These are phyloP conservation scores for Saccharomycopsis schoenii DNA, from an alignment of 805 yeast genomes.

Conservation along the genomic window DNA sequence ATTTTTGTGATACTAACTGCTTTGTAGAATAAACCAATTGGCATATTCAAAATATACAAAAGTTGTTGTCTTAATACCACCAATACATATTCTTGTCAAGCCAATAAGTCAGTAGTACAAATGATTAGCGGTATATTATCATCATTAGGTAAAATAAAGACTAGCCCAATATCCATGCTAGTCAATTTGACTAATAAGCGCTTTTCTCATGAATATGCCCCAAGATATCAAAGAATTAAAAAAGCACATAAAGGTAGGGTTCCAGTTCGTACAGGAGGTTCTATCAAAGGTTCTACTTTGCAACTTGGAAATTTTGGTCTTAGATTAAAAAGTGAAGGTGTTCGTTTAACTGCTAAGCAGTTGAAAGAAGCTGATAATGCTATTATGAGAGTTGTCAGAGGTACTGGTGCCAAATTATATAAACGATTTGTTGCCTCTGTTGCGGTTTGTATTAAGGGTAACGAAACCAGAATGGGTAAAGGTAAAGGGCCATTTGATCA, in stretches of 20 bases:
- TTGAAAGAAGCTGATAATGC: conserved; percentile 85
- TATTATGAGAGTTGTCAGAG: conserved; percentile 73
- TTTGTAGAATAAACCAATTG: too few species aligned
- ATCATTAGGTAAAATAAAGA: background rate
- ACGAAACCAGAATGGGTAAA: conserved; percentile 99
- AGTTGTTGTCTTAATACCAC: too few species aligned
- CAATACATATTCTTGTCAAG: too few species aligned
- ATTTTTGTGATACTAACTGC: too few species aligned
- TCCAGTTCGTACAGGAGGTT: conserved; percentile 89
- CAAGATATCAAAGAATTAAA: conserved; percentile 53
- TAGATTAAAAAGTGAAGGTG: conserved; percentile 81
- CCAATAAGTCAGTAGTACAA: background rate
- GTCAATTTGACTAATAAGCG: conserved; percentile 24
- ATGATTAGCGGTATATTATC: background rate
- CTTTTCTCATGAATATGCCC: conserved; percentile 66
- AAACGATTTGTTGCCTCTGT: conserved; percentile 76
- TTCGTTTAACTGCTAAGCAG: conserved; percentile 77
- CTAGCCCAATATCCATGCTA: background rate
- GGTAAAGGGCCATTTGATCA: conserved; percentile 97
- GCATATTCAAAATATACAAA: too few species aligned
- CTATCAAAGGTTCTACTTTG: conserved; percentile 76
- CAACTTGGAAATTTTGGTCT: conserved; percentile 79
- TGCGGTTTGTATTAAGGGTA: conserved; percentile 93
- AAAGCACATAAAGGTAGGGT: conserved; percentile 93
- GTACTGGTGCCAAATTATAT: conserved; percentile 63